A percentile compares a stretch with the other conserved stretches of the same genome.
These are phyloP conservation scores for Daldinia childiae DNA, from an alignment of 495 filamentous ascomycete genomes.

Conservation along the genomic window DNA sequence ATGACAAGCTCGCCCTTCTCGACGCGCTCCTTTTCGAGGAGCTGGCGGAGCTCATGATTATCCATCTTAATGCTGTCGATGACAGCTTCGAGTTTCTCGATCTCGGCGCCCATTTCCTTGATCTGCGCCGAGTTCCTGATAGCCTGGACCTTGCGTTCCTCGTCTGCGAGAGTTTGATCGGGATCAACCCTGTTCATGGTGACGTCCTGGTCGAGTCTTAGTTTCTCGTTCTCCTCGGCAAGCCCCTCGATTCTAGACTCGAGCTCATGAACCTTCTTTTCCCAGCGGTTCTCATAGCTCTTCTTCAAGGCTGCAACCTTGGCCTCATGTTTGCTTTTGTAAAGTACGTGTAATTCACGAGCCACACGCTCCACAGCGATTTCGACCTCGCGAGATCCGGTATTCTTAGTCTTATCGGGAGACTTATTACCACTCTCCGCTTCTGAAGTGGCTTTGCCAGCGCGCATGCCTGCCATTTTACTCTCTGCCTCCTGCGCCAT, in stretches of 20 bases:
- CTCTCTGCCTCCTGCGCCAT: constrained; percentile 76
- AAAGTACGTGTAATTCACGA: constrained; percentile 87
- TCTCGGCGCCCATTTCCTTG: constrained; percentile 69
- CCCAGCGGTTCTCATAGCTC: constrained; percentile 88
- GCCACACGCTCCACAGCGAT: constrained; percentile 92
- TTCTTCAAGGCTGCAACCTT: constrained; percentile 96
- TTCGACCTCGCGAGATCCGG: constrained; percentile 67
- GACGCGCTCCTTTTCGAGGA: constrained; percentile 79
- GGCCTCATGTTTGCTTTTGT: constrained; percentile 95
- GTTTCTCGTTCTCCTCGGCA: constrained; percentile 75
- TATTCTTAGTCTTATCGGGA: constrained; percentile 42
- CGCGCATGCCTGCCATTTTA: constrained; percentile 73
- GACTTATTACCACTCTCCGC: constrained; percentile 41
- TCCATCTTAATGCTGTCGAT: constrained; percentile 70
- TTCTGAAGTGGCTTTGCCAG: constrained; percentile 56
- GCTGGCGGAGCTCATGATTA: constrained; percentile 67
- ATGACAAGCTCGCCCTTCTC: constrained; percentile 96
- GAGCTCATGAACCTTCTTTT: constrained; percentile 81
- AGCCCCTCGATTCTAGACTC: constrained; percentile 74
- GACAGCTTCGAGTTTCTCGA: constrained; percentile 76
- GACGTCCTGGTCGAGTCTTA: constrained; percentile 69
- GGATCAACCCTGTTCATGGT: constrained; percentile 69
- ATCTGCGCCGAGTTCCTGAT: constrained; percentile 61
- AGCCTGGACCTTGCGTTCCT: constrained; percentile 61
- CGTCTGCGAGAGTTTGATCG: constrained; percentile 56